phyloP scores from a whole-genome alignment of 1,284 basidiomycete species.

The Leccinum fuscescens region DNA sequence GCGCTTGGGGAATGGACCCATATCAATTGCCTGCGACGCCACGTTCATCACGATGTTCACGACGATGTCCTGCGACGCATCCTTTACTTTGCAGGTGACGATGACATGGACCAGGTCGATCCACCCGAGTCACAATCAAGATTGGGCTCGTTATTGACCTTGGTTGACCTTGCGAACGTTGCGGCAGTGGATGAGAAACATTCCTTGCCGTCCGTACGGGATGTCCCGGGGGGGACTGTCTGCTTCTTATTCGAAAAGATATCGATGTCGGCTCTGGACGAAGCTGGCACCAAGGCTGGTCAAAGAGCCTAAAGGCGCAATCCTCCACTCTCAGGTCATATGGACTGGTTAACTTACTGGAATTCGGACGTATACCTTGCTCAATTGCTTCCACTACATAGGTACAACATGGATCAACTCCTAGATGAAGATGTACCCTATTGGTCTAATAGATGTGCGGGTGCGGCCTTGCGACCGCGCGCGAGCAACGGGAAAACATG shows the following conservation, averaged over 20 bases:
- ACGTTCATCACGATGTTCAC: slow-evolving; percentile 48
- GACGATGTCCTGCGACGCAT: slow-evolving; percentile 64
- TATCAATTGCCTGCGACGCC: slow-evolving; percentile 63
- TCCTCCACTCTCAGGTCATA: background rate
- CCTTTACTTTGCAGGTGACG: slow-evolving; percentile 28
- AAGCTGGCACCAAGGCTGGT: background rate
- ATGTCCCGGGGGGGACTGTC: slow-evolving; percentile 64
- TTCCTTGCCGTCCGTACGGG: slow-evolving; percentile 34
- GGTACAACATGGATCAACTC: slow-evolving; percentile 8
- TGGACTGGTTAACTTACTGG: background rate
- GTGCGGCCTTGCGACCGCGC: slow-evolving; percentile 14
- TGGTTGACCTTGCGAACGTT: slow-evolving; percentile 46
- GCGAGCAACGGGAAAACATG: slow-evolving; percentile 6
- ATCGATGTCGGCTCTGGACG: slow-evolving; percentile 25
- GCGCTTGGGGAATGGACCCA: slow-evolving; percentile 89
- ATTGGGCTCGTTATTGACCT: slow-evolving; percentile 38
- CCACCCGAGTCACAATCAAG: slow-evolving; percentile 27
- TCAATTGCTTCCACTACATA: slow-evolving; percentile 3
- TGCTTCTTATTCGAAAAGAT: slow-evolving; percentile 71
- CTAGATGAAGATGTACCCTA: slow-evolving; percentile 5
- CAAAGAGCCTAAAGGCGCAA: slow-evolving; percentile 6
- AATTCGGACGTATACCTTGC: background rate
- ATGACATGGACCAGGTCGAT: slow-evolving; percentile 4
- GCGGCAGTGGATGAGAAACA: slow-evolving; percentile 34
- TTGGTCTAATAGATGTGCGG: slow-evolving; percentile 6